Conservation (phyloP, 805 yeast species). For the Starmerella apis region DNA sequence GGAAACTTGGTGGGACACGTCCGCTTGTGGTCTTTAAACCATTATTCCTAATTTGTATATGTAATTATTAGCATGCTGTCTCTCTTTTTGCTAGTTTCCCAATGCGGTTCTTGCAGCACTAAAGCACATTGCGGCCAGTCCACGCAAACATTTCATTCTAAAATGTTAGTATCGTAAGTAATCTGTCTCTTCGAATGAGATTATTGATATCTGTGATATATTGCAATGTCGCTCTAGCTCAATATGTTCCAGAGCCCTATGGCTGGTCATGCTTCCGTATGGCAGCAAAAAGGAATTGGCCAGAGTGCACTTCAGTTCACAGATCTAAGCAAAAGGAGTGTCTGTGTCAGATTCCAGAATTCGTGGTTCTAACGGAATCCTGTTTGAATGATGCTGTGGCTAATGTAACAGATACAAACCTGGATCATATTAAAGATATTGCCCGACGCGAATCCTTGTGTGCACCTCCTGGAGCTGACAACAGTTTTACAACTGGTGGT, state of each 20-base stretch:
- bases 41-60: slow-evolving; percentile 37
- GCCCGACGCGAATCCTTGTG: slow-evolving; percentile 13
- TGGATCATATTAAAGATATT: slow-evolving; percentile 1
- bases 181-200: neutral
- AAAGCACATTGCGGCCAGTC: neutral
- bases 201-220: neutral
- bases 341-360: slow-evolving; percentile 16
- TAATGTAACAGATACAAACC: slow-evolving; percentile 10
- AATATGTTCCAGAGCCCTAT: slow-evolving; percentile 20
- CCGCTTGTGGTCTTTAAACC: slow-evolving; percentile 79
- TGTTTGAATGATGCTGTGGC: slow-evolving; percentile 16
- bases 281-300: slow-evolving; percentile 18
- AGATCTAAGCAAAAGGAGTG: slow-evolving; percentile 4
- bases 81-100: neutral
- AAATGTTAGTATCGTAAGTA: neutral
- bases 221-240: slow-evolving; percentile 1
- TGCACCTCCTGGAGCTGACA: neutral
- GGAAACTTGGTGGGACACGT: slow-evolving; percentile 89
- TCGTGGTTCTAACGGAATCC: slow-evolving; percentile 9
- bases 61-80: neutral
- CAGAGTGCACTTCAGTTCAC: slow-evolving; percentile 5
- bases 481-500: neutral
- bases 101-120: neutral
- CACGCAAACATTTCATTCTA: no score
- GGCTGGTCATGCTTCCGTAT: slow-evolving; percentile 23